Evolutionary conservation across 2,329 filamentous ascomycete genomes (phyloP).

Genomic region (Curvularia sp.): DNA sequence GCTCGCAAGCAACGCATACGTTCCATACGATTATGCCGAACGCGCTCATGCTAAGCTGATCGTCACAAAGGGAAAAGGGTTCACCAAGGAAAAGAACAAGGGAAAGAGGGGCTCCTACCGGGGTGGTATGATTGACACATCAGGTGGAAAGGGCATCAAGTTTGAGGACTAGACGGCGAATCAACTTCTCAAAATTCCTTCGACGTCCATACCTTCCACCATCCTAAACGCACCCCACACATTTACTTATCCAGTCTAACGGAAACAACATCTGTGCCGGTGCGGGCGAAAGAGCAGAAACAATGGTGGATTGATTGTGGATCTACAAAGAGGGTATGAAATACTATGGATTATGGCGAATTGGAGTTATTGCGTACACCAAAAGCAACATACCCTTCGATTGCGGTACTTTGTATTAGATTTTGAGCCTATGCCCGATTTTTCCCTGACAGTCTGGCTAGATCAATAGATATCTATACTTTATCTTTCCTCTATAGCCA

Average conservation of each 20-base stretch:
- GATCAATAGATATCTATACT: constrained; percentile 11
- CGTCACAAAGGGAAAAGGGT: constrained; percentile 92
- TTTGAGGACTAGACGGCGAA: constrained; percentile 74
- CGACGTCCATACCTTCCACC: too few species aligned
- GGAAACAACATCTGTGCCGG: not conserved
- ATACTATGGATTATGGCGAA: constrained; percentile 5
- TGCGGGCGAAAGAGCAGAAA: not conserved
- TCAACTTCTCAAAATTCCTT: not conserved
- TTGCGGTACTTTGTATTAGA: constrained; percentile 5
- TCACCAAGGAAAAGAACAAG: constrained; percentile 99
- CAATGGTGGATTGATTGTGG: not conserved
- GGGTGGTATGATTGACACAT: constrained; percentile 85
- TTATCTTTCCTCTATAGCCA: not conserved
- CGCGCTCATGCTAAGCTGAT: constrained; percentile 87
- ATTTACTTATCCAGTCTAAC: not conserved
- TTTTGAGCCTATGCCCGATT: not conserved
- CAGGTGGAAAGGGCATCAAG: constrained; percentile 84
- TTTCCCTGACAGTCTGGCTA: not conserved
- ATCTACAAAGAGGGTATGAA: not conserved
- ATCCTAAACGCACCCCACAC: not conserved
- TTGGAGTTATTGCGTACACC: constrained; percentile 20
- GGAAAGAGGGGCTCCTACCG: constrained; percentile 79
- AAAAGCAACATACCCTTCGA: constrained; percentile 35
- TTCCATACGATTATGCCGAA: constrained; percentile 86
- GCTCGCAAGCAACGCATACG: constrained; percentile 80